Percentiles rank a stretch among this genome's conserved stretches.
Conservation (phyloP, 305 asterid genomes). For the Rubia balearica region DNA sequence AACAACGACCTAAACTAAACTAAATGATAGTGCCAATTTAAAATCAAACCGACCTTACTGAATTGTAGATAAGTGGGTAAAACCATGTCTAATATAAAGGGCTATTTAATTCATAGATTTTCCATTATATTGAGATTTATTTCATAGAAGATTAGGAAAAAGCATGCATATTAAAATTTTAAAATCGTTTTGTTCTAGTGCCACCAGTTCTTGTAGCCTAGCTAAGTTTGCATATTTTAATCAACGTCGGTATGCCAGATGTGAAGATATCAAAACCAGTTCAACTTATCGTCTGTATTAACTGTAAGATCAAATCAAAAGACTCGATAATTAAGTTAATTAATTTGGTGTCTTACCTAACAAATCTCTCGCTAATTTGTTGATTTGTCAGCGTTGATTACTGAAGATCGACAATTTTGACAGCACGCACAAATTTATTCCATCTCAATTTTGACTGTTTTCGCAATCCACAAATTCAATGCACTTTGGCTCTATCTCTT, state of each 20-base stretch:
- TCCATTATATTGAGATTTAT: too few relatives aligned
- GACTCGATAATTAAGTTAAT: neutral
- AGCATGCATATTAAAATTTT: too few relatives aligned
- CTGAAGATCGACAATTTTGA: neutral
- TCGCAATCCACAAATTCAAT: neutral
- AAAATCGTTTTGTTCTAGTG: too few relatives aligned
- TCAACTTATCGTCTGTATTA: neutral
- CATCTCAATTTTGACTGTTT: neutral
- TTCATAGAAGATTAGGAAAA: too few relatives aligned
- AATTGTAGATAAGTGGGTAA: too few relatives aligned
- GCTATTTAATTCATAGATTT: too few relatives aligned
- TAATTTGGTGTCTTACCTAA: neutral
- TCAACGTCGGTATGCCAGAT: neutral
- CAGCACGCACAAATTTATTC: neutral
- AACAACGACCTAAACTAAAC: too few relatives aligned
- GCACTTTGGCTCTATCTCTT: conserved; percentile 1
- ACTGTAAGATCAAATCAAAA: neutral
- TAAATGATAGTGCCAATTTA: too few relatives aligned
- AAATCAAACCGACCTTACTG: too few relatives aligned
- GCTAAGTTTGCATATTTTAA: neutral
- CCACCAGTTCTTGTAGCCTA: neutral
- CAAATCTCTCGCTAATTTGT: neutral
- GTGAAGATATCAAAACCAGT: neutral
- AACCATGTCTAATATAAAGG: too few relatives aligned
- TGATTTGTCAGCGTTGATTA: conserved; percentile 3